Percentiles rank a stretch among this genome's conserved stretches.
Evolutionary conservation across 371 early-diverging fungal genomes (phyloP).

Genomic region (Rhizopus delemar): DNA sequence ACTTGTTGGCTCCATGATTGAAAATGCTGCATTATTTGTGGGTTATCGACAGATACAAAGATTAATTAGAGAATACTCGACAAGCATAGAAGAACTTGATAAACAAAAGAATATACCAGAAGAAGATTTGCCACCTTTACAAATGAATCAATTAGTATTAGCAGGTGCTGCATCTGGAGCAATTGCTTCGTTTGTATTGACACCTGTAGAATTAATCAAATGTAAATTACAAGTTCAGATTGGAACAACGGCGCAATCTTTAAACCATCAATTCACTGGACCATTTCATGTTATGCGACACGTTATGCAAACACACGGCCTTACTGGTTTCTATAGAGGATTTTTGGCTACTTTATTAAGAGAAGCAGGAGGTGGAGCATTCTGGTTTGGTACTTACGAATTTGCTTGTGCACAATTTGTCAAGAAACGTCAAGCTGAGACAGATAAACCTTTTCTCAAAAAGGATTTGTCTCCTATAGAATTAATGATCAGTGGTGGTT

Average conservation of each 20-base stretch:
- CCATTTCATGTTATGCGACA: constrained; percentile 74
- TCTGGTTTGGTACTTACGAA: constrained; percentile 97
- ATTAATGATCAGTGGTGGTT: constrained; percentile 86
- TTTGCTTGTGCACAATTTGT: constrained; percentile 67
- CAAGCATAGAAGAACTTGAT: constrained; percentile 21
- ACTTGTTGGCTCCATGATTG: constrained; percentile 90
- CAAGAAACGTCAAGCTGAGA: constrained; percentile 32
- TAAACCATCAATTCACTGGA: constrained; percentile 53
- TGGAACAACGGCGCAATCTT: not conserved
- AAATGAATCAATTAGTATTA: constrained; percentile 71
- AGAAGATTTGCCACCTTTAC: constrained; percentile 29
- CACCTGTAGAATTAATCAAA: constrained; percentile 95
- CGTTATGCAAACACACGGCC: constrained; percentile 70
- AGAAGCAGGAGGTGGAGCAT: constrained; percentile 91
- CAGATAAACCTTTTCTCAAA: constrained; percentile 44
- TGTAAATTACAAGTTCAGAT: constrained; percentile 93
- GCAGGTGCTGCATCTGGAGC: constrained; percentile 89
- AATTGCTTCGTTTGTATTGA: constrained; percentile 83
- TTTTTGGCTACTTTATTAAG: constrained; percentile 86
- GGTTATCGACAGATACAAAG: constrained; percentile 84
- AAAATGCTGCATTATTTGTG: constrained; percentile 90
- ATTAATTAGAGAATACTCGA: constrained; percentile 50
- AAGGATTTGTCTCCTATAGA: constrained; percentile 63
- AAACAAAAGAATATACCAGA: constrained; percentile 17
- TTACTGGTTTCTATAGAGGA: constrained; percentile 86